Base-by-base conservation (phyloP, 768 basidiomycete genomes). In the Leccinum subtestaceum region DNA sequence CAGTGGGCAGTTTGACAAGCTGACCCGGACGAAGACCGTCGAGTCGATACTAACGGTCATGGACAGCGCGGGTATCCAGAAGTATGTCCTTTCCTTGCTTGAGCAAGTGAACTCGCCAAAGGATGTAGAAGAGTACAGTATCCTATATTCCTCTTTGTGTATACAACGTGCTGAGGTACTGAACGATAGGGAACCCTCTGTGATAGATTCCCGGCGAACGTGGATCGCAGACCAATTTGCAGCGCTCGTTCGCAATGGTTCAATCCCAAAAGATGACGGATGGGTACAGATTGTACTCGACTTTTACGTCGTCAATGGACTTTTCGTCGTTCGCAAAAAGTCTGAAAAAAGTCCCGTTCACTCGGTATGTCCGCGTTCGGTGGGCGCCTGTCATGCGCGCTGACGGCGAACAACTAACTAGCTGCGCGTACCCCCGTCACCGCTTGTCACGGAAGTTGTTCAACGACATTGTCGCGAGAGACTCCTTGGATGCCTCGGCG, bases 21-120 rank as follows among this genome's bases (percentile, higher is more conserved):
- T 96, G 58, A 96, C 95, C 11, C 89, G 86, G 72, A 95, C 95
- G 9, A 97, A 95, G 75, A 96, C 93, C 0, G 83, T 98, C 36
- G 94, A 96, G 74, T 82, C 83, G 1, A 86, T 98, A 57, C 76
- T 98, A 56, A 80, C 84, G 3, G 84, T 82, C 36, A 86, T 95
- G 81, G 84, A 88, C 63, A 72, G 75, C 1, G 78, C 84, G 2
- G 94, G 93, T 9, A 89, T 97, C 61, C 81, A 83, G 63, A 82
- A 75, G 40, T 98, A 95, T 73, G 83, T 95, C 48, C 72, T 79
- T 36, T 86, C 90, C 73, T 75, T 98, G 23, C 76, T 91, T 38
- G 76, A 76, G 15, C 82, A 90, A 60, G 76, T 87, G 50, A 81
- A 88, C 65, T 80, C 83, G 11, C 67, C 70, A 21, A 72, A 76